These are phyloP conservation scores for Nemania bipapillata DNA, from an alignment of 2,329 filamentous ascomycete species.

Conservation along the genomic window DNA sequence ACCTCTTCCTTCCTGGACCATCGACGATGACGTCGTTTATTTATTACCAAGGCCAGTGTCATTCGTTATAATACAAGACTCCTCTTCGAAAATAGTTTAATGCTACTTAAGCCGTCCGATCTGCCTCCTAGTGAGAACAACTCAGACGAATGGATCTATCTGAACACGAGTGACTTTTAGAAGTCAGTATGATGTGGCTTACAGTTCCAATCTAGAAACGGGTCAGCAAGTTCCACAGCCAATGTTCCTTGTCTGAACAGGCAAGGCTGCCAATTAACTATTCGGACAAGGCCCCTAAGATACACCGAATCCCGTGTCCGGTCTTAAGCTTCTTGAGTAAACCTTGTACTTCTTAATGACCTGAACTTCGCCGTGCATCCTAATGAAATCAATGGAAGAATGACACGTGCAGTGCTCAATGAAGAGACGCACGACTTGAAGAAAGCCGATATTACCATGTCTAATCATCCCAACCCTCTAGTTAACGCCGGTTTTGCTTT, in stretches of 20 bases:
- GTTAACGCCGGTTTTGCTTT: conserved; percentile 53
- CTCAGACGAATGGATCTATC: conserved; percentile 41
- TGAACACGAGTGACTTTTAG: conserved; percentile 38
- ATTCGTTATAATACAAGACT: not conserved
- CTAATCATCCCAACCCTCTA: conserved; percentile 51
- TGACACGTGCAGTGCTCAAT: conserved; percentile 38
- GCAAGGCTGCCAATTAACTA: conserved; percentile 28
- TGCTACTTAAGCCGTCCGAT: conserved; percentile 43
- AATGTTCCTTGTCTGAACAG: conserved; percentile 33
- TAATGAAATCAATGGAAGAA: conserved; percentile 36
- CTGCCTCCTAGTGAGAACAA: conserved; percentile 45
- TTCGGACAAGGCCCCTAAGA: conserved; percentile 28
- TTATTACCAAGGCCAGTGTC: conserved; percentile 1
- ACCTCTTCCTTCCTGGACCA: not conserved
- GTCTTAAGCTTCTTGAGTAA: conserved; percentile 19
- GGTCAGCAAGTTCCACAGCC: conserved; percentile 47
- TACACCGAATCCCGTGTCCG: conserved; percentile 27
- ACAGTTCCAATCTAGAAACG: conserved; percentile 47
- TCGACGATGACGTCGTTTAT: not conserved
- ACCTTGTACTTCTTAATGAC: conserved; percentile 13
- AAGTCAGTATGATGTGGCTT: conserved; percentile 34
- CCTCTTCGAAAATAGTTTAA: conserved; percentile 33
- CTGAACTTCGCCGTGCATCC: conserved; percentile 29
- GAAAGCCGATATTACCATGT: conserved; percentile 47
- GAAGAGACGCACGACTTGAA: conserved; percentile 42